A percentile compares a stretch with the other conserved stretches of the same genome.
Conservation (phyloP, 306 rosid genomes). For the Crotalaria pallida region DNA sequence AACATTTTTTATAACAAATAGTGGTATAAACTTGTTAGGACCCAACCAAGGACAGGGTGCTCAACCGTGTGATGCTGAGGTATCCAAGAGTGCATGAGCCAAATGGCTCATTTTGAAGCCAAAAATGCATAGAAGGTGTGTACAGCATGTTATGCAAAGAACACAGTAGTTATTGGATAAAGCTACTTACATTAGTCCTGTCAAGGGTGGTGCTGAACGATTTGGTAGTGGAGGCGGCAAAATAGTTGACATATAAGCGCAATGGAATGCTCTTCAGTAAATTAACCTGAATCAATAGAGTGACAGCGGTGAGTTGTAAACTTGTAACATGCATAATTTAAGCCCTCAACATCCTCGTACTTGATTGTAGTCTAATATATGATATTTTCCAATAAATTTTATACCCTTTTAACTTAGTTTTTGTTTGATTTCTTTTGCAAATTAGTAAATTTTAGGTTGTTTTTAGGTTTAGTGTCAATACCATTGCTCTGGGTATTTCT, state of each 20-base stretch:
- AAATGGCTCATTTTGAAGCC: neutral
- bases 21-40: neutral
- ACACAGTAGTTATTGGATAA: neutral
- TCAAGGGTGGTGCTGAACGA: constrained; percentile 53
- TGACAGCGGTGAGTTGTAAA: constrained; percentile 17
- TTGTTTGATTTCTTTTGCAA: no score
- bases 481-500: no score
- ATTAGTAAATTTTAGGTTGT: no score
- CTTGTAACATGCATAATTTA: neutral
- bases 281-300: constrained; percentile 48
- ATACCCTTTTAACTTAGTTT: no score
- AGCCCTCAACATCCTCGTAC: neutral
- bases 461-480: no score
- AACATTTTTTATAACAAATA: neutral
- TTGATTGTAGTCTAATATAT: no score
- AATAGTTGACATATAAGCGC: constrained; percentile 55
- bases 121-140: neutral
- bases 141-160: neutral
- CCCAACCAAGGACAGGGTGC: neutral
- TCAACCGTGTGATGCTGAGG: neutral
- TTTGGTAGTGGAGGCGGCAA: constrained; percentile 41
- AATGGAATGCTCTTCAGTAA: constrained; percentile 70
- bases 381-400: no score
- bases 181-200: constrained; percentile 66
- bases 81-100: neutral